Base-by-base conservation (phyloP, 2,329 filamentous ascomycete species). In the Colletotrichum sublineola region DNA sequence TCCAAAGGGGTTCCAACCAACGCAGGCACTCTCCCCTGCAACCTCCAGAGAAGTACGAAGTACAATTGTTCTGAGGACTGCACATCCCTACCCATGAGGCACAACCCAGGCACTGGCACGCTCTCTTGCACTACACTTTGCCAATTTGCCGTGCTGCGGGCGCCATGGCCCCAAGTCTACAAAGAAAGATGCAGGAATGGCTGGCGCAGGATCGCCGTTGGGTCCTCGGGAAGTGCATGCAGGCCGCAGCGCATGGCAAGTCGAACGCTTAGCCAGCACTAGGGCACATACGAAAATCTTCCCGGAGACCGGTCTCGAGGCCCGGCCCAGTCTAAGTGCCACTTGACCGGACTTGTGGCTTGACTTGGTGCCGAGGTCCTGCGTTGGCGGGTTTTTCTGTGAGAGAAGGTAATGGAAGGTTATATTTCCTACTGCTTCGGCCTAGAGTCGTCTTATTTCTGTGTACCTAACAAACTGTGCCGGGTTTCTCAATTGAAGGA, bases 291-390 rank as follows among this genome's bases (percentile, higher is more conserved):
- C 14, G 5, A n/a, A n/a, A 7, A n/a, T 57, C 38, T 61, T 70
- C 61, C 53, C 66, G 69, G 53, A 56, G 65, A 33, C 65, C 38
- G 36, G 38, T 38, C 29, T 55, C 46, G 53, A 50, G 46, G 65
- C 60, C 55, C 66, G 46, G 69, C 60, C 42, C 66, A 60, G 66
- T 61, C 57, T 53, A 68, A 68, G 69, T 63, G 65, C 60, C 65
- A 38, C 58, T 63, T 57, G 58, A 50, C 64, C 42, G 64, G 65
- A 63, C 64, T 52, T 31, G 53, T 61, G 53, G 67, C 67, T 67
- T 67, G 46, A 46, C 67, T 70, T 50, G 57, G 56, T 68, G 65
- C 64, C 64, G 57, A 71, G 52, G 68, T 68, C 68, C 57, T 71
- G 65, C 57, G 65, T 63, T 63, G 68, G 68, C 66, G 58, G 8